Base-by-base conservation (phyloP, 2,329 filamentous ascomycete species). In the Trichoderma asperellum region DNA sequence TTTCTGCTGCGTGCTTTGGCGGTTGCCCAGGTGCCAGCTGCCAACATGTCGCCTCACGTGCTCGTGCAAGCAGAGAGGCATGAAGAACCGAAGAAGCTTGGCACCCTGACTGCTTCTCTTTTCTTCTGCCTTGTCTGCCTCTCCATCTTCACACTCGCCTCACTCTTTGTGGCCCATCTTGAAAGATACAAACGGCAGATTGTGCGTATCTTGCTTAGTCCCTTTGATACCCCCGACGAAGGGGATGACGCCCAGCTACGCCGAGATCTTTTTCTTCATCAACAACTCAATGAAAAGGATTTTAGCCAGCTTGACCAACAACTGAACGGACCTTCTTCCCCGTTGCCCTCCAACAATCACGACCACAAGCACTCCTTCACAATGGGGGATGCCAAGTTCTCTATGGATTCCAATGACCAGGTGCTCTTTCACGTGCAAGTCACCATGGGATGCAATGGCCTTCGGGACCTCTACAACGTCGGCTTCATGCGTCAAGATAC, bases 401-500 rank as follows among this genome's bases (percentile, higher is more conserved):
- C 7, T 16, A 77, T 79, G 76, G 74, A 76, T 18, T 37, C 66
- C n/a, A 55, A 5, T 60, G 68, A 1, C 0, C 7, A 34, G 0
- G 70, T 76, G n/a, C 49, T 78, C 14, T 2, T 57, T 4, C 75
- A 73, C 24, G n/a, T 76, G 32, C 71, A 69, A 18, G 29, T 72
- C 1, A 64, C 71, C 5, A 62, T 78, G 12, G 75, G 76, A 5
- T 75, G 72, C 58, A 74, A 67, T 2, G 71, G 72, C 16, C 35
- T 78, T 10, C 70, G 68, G 11, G 70, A 72, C 52, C 59, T 75
- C 12, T 10, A 11, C 5, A 73, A 76, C 27, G 60, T 79, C 4
- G 72, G 69, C 6, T 58, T 61, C 1, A 73, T 79, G 74, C 69
- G 71, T 16, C 75, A 77, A 29, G 62, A 59, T 4, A 76, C 71